Base-by-base conservation (phyloP, 192 early-diverging fungal species). In the Diversispora eburnea region DNA sequence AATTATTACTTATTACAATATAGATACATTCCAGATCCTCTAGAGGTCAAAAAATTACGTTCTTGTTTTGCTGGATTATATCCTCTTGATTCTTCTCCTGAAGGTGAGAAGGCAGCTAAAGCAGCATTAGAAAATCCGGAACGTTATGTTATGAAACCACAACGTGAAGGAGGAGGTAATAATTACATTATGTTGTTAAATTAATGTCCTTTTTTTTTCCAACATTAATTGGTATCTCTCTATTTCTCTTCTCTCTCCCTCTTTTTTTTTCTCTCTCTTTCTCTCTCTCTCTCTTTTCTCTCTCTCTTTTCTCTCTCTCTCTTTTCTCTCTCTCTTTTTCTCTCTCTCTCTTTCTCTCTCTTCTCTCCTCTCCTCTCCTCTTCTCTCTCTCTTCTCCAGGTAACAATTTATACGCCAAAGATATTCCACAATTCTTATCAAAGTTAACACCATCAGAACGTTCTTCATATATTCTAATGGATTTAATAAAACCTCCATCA, bases 381-480 rank as follows among this genome's bases (percentile, higher is more conserved):
- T n/a, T 33, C 25, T 33, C 25, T 33, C 25, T 33, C 25, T 33
- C 2, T 33, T 33, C 25, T 33, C 2, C 10, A 81, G 80, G 81
- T 43, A 94, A 98, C 83, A 99, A 99, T 83, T 82, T 94, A 12
- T 99, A 99, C 75, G 91, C 93, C 15, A 76, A 85, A 17, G 93
- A 97, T 74, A 93, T 99, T 72, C 85, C 88, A 2, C 63, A 25
- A 8, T 71, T 78, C 7, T 71, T 99, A 4, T 56, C 67, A 8
- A 76, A 76, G 20, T 59, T 98, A 55, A 76, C 85, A 3, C 77
- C 70, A 20, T 78, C 88, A 51, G 93, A 94, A 74, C 83, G 91
- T 12, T 89, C 87, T 74, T 94, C 91, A 0, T 96, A 92, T 71
- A 99, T 99, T 69, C 78, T 99, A 12, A 99, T 99, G 97, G 95